Evolutionary conservation across 2,329 filamentous ascomycete genomes (phyloP).

Genomic region (Coniochaeta ligniaria): DNA sequence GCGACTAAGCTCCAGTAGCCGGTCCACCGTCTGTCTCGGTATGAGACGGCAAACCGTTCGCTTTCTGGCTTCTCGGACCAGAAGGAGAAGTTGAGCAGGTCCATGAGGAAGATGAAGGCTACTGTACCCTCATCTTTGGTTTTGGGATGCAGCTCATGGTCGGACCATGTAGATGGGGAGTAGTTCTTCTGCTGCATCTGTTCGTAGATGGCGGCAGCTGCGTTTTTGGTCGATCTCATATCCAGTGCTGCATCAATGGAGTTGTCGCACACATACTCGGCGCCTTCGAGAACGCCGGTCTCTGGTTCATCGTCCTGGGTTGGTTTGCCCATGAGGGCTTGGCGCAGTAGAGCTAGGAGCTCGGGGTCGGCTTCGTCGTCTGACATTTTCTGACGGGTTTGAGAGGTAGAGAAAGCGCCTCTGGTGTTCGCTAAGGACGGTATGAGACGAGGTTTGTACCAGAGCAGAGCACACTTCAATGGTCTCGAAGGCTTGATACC

Average conservation of each 20-base stretch:
- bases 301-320: conserved; percentile 54
- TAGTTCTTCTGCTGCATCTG: conserved; percentile 81
- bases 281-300: conserved; percentile 74
- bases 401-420: neutral
- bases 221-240: conserved; percentile 72
- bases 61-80: conserved; percentile 70
- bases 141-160: conserved; percentile 86
- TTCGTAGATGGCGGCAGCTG: conserved; percentile 69
- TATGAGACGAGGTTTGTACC: neutral
- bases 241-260: conserved; percentile 87
- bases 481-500: neutral
- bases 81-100: conserved; percentile 93
- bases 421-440: neutral
- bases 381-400: conserved; percentile 54
- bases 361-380: conserved; percentile 89
- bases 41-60: conserved; percentile 76
- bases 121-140: conserved; percentile 71
- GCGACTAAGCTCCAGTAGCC: conserved; percentile 95
- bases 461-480: neutral
- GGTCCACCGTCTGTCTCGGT: conserved; percentile 75
- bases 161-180: conserved; percentile 78
- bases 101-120: conserved; percentile 95
- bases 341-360: conserved; percentile 75
- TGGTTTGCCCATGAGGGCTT: conserved; percentile 62
- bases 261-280: conserved; percentile 85